Conservation (phyloP, 2,329 filamentous ascomycete genomes). For the Cladosporium oxysporum region DNA sequence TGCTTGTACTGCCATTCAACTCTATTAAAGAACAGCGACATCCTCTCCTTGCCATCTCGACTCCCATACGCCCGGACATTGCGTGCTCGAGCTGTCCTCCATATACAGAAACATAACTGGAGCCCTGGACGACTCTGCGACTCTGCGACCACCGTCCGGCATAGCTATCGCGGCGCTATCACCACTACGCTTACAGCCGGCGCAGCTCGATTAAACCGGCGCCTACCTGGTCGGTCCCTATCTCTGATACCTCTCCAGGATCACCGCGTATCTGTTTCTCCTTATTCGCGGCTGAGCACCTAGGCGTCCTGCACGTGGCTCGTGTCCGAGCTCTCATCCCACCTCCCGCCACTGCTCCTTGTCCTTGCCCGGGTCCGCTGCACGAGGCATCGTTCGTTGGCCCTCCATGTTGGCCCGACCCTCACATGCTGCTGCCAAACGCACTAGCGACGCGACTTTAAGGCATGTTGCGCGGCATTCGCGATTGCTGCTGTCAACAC, state of each 20-base stretch:
- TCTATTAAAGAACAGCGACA: neutral
- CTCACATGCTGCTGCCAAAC: constrained; percentile 15
- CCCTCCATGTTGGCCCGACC: constrained; percentile 2
- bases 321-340: neutral
- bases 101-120: constrained; percentile 10
- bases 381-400: neutral
- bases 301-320: constrained; percentile 8
- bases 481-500: constrained; percentile 19
- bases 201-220: constrained; percentile 14
- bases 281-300: neutral
- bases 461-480: constrained; percentile 12
- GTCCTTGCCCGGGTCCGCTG: neutral
- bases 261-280: constrained; percentile 1
- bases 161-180: constrained; percentile 6
- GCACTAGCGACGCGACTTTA: constrained; percentile 13
- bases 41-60: neutral
- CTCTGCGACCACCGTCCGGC: neutral
- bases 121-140: neutral
- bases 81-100: neutral
- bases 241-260: constrained; percentile 5
- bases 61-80: constrained; percentile 7
- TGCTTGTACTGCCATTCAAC: neutral
- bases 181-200: constrained; percentile 15
- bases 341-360: constrained; percentile 12
- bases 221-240: neutral